phyloP scores from a whole-genome alignment of 176 grass and related monocot species.

The Aegilops sharonensis region DNA sequence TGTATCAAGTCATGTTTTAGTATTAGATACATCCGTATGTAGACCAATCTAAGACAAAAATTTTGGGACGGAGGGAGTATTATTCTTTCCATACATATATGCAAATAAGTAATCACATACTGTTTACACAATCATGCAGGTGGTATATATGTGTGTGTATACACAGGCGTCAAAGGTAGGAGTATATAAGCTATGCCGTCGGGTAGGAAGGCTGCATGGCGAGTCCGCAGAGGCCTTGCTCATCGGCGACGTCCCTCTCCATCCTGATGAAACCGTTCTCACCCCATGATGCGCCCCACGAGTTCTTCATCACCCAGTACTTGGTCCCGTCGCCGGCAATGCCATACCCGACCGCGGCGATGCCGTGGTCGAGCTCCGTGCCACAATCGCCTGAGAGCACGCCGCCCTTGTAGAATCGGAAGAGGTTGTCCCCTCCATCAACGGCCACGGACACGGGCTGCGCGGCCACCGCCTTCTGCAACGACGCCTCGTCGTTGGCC shows the following conservation, averaged over 20 bases:
- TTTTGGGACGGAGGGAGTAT: neutral
- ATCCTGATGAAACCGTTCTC: conserved; percentile 33
- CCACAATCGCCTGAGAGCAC: neutral
- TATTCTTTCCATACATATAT: neutral
- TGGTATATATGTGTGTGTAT: neutral
- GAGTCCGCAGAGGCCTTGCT: conserved; percentile 30
- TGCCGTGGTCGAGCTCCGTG: neutral
- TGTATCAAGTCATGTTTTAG: too few relatives aligned
- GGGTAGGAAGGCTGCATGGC: conserved; percentile 47
- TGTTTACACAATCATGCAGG: neutral
- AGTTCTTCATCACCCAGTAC: conserved; percentile 53
- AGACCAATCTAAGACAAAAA: too few relatives aligned
- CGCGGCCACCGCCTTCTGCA: neutral
- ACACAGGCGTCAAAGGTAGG: neutral
- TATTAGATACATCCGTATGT: too few relatives aligned
- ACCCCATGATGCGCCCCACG: conserved; percentile 9
- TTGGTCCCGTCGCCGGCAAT: conserved; percentile 11
- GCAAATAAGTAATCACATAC: neutral
- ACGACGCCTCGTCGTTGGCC: neutral
- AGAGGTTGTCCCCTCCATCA: conserved; percentile 12
- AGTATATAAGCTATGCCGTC: conserved; percentile 1
- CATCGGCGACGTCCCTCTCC: conserved; percentile 35
- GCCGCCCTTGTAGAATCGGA: neutral
- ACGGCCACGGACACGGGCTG: neutral
- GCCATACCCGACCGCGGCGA: neutral